These are phyloP conservation scores for Lipomyces spencermartinsiae DNA, from an alignment of 805 yeast genomes.

Conservation along the genomic window DNA sequence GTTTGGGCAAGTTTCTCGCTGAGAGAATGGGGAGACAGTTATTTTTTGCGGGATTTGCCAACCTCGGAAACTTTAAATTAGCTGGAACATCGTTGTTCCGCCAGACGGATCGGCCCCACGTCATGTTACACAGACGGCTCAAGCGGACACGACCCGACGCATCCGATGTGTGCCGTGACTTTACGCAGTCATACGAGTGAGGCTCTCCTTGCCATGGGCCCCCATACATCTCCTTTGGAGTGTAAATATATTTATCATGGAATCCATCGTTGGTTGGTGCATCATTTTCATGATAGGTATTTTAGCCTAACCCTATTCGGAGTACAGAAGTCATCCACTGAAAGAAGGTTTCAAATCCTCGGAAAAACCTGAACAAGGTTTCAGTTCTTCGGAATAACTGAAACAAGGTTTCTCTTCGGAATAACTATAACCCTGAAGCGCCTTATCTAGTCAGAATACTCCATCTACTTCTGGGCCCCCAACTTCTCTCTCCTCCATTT, in stretches of 20 bases:
- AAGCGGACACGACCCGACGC: too few species aligned
- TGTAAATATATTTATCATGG: background rate
- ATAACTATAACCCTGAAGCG: background rate
- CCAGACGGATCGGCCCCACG: background rate
- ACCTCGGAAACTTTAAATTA: background rate
- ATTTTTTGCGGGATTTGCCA: background rate
- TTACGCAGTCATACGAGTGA: background rate
- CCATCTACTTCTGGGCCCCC: background rate
- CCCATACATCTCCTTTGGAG: background rate
- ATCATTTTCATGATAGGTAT: too few species aligned
- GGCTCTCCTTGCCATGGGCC: background rate
- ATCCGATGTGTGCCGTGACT: constrained; percentile 1
- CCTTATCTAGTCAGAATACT: background rate
- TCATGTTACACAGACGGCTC: background rate
- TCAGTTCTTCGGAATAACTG: background rate
- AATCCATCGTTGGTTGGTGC: background rate
- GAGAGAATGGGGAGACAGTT: background rate
- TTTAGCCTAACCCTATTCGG: background rate
- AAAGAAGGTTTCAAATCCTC: background rate
- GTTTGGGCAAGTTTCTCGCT: background rate
- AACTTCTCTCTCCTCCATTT: background rate
- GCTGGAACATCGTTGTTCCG: constrained; percentile 3
- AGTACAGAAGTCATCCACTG: background rate
- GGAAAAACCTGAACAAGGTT: constrained; percentile 1
- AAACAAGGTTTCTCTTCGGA: constrained; percentile 1